Percentiles rank a stretch among this genome's conserved stretches.
Evolutionary conservation across 1,284 basidiomycete species (phyloP).

Genomic region (Meira nashicola): DNA sequence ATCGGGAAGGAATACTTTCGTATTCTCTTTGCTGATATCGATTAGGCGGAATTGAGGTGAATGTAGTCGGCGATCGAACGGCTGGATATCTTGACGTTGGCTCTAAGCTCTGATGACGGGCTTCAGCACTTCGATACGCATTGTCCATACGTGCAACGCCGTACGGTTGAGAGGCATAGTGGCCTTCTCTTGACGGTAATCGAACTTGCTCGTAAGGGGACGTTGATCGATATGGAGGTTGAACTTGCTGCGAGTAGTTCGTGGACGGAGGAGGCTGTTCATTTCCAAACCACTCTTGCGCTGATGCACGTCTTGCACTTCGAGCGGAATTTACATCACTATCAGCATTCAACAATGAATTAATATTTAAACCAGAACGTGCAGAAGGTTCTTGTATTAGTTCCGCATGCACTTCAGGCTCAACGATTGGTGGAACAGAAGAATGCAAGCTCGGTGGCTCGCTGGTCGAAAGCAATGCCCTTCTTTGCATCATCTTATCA

Average conservation of each 20-base stretch:
- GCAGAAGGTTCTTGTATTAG: slow-evolving; percentile 6
- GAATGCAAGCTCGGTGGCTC: slow-evolving; percentile 15
- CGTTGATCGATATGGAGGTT: no score
- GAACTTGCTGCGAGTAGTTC: background rate
- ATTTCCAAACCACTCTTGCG: slow-evolving; percentile 32
- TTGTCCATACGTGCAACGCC: background rate
- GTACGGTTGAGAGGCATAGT: background rate
- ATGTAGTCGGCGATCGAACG: no score
- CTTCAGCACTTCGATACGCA: background rate
- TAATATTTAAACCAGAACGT: slow-evolving; percentile 36
- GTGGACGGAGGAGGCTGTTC: background rate
- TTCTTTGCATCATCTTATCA: slow-evolving; percentile 15
- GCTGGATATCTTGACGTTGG: background rate
- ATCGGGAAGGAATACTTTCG: no score
- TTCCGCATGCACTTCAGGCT: background rate
- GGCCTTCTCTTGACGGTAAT: background rate
- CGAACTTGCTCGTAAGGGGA: slow-evolving; percentile 2
- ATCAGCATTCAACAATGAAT: slow-evolving; percentile 36
- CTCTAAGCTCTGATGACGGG: background rate
- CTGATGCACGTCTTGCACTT: slow-evolving; percentile 20
- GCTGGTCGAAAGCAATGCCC: slow-evolving; percentile 15
- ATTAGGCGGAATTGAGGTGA: no score
- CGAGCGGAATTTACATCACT: slow-evolving; percentile 10
- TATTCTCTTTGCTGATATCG: no score
- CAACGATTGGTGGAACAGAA: background rate